These are phyloP conservation scores for Pinus taeda DNA, from an alignment of 75 land plant genomes.

Conservation along the genomic window DNA sequence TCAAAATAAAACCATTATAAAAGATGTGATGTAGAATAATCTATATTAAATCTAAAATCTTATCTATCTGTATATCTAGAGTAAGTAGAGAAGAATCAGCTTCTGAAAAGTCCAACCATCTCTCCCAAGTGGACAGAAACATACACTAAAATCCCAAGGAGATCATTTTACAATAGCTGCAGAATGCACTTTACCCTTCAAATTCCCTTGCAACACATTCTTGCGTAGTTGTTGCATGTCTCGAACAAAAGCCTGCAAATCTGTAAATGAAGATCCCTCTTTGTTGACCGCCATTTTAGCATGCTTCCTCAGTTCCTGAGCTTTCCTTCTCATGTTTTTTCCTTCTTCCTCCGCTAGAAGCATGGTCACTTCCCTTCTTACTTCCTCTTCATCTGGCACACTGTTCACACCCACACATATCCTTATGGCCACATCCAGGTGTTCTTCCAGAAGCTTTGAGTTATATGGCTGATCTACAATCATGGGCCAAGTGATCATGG, in stretches of 20 bases:
- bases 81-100: too few relatives aligned
- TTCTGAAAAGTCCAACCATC: too few relatives aligned
- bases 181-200: too few relatives aligned
- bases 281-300: background rate
- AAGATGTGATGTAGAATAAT: too few relatives aligned
- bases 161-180: too few relatives aligned
- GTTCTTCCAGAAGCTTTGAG: background rate
- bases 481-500: conserved; percentile 14
- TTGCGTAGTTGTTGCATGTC: background rate
- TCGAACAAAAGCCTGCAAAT: background rate
- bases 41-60: too few relatives aligned
- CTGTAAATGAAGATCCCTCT: background rate
- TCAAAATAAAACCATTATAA: too few relatives aligned
- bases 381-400: background rate
- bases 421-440: background rate
- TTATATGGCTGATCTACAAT: conserved; percentile 9
- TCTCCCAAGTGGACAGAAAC: too few relatives aligned
- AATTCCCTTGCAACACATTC: too few relatives aligned
- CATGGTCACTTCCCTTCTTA: background rate
- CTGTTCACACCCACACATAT: background rate
- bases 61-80: too few relatives aligned
- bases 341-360: conserved; percentile 4
- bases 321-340: background rate
- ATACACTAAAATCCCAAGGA: too few relatives aligned
- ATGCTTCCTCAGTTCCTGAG: background rate